These are phyloP conservation scores for Nidularia pulvinata DNA, from an alignment of 768 basidiomycete genomes.

Conservation along the genomic window DNA sequence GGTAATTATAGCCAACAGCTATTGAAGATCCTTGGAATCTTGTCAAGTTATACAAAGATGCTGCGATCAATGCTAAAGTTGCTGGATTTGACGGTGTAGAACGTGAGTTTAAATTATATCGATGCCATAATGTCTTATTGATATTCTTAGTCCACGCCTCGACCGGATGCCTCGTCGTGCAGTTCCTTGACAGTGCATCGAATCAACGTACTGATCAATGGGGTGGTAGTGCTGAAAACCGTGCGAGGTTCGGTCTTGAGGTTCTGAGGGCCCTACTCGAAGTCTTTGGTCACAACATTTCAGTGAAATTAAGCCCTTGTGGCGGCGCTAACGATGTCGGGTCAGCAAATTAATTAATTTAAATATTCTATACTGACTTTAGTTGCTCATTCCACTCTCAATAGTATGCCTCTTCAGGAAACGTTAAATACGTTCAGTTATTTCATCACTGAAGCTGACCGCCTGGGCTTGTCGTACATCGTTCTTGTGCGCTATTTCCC, in stretches of 20 bases:
- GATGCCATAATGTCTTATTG: too few relatives aligned
- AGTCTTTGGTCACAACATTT: constrained; percentile 39
- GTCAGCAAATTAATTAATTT: constrained; percentile 7
- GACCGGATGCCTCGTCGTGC: constrained; percentile 34
- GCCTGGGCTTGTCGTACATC: constrained; percentile 17
- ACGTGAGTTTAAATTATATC: constrained; percentile 13
- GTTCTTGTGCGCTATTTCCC: constrained; percentile 2
- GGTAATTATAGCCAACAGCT: constrained; percentile 21
- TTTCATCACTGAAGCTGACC: constrained; percentile 30
- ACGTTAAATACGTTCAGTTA: constrained; percentile 33
- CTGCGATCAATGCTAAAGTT: constrained; percentile 37
- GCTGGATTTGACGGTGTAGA: constrained; percentile 52
- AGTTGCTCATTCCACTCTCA: background rate
- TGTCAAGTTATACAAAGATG: constrained; percentile 28
- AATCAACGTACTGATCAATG: constrained; percentile 43
- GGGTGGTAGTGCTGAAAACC: constrained; percentile 31
- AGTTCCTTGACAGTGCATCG: constrained; percentile 40
- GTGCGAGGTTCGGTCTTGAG: constrained; percentile 46
- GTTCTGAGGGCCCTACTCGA: constrained; percentile 32
- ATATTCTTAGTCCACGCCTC: constrained; percentile 27
- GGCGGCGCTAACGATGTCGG: constrained; percentile 39
- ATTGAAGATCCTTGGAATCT: constrained; percentile 31
- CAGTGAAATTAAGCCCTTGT: constrained; percentile 35
- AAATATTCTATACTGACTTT: background rate
- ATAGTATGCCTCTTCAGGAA: constrained; percentile 36